Conservation (phyloP, 2,329 filamentous ascomycete genomes). For the Thyridium curvatum region DNA sequence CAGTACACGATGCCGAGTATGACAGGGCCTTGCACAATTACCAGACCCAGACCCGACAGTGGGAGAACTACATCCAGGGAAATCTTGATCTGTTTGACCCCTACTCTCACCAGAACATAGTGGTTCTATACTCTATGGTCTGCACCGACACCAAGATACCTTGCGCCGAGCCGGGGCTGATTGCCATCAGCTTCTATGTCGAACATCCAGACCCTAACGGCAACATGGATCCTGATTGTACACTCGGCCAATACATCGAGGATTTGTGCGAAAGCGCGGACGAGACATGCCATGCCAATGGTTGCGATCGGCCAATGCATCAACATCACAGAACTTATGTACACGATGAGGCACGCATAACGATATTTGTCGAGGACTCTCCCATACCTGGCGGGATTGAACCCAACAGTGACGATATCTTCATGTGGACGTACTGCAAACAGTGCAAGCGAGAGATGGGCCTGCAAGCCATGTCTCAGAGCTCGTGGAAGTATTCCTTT, state of each 20-base stretch:
- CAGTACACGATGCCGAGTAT: slow-evolving; percentile 93
- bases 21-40: slow-evolving; percentile 93
- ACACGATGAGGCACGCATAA: slow-evolving; percentile 89
- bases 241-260: slow-evolving; percentile 90
- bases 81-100: slow-evolving; percentile 90
- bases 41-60: slow-evolving; percentile 87
- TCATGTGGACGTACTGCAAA: slow-evolving; percentile 98
- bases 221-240: slow-evolving; percentile 77
- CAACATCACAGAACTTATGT: slow-evolving; percentile 97
- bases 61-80: slow-evolving; percentile 90
- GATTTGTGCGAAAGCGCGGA: slow-evolving; percentile 74
- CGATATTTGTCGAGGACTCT: slow-evolving; percentile 69
- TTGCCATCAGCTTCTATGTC: slow-evolving; percentile 89
- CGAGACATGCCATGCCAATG: slow-evolving; percentile 72
- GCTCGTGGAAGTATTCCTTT: slow-evolving; percentile 96
- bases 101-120: slow-evolving; percentile 92
- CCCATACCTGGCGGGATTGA: slow-evolving; percentile 47
- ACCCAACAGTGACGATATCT: slow-evolving; percentile 55
- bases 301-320: slow-evolving; percentile 81
- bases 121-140: slow-evolving; percentile 87
- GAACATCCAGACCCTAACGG: slow-evolving; percentile 64
- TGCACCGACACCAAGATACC: slow-evolving; percentile 92
- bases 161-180: slow-evolving; percentile 83
- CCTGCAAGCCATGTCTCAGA: slow-evolving; percentile 84
- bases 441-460: slow-evolving; percentile 86